Evolutionary conservation across 75 land plant species (phyloP).

Genomic region (Picea sitchensis): DNA sequence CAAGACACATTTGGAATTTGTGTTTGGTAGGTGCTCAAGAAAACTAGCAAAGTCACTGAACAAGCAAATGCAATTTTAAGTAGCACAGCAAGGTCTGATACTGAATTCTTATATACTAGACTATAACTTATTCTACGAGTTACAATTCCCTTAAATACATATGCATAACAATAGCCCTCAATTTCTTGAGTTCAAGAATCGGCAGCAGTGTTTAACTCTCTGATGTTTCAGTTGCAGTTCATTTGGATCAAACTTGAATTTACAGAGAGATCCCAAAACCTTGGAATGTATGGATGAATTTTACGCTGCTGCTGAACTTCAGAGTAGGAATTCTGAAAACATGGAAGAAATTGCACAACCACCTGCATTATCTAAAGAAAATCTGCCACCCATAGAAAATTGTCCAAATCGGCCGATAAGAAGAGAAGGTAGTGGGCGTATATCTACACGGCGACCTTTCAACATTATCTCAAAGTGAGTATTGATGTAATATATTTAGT

Average conservation of each 20-base stretch:
- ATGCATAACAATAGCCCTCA: too few relatives aligned
- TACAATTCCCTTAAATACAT: too few relatives aligned
- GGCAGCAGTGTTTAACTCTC: too few relatives aligned
- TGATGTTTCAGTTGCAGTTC: neutral
- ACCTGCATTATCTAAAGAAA: neutral
- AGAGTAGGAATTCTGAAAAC: neutral
- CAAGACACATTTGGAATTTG: neutral
- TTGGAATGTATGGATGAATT: neutral
- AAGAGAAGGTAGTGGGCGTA: slow-evolving; percentile 11
- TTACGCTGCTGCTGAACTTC: neutral
- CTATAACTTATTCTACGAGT: too few relatives aligned
- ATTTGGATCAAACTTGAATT: neutral
- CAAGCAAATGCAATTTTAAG: slow-evolving; percentile 3
- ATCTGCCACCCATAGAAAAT: neutral
- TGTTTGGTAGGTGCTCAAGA: slow-evolving; percentile 8
- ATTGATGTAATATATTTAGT: neutral
- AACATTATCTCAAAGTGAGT: slow-evolving; percentile 3
- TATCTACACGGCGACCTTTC: slow-evolving; percentile 4
- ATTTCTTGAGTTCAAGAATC: neutral
- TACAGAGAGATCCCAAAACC: neutral
- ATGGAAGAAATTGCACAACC: neutral
- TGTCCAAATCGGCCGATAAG: neutral
- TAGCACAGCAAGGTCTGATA: neutral
- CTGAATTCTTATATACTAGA: neutral
- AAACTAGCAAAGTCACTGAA: neutral